Evolutionary conservation across 257 asterid genomes (phyloP), one percentile per base, ranked within the genome.

Genomic region (Schizonepeta tenuifolia): DNA sequence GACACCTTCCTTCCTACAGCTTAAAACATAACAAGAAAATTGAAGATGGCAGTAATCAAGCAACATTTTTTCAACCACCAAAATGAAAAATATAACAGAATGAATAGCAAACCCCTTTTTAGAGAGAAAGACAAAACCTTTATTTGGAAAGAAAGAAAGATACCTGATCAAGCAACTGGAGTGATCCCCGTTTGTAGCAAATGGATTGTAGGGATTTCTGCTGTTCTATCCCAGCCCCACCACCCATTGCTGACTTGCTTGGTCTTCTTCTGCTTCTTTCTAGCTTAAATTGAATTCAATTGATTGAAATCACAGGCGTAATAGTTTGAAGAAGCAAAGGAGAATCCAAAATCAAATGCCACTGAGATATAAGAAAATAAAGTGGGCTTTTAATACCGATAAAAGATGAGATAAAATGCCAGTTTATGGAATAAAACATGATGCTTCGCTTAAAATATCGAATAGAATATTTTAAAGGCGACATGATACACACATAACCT

Each of bases 161-260:
- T 57, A 89, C 98, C 88, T 94, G 98, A 80, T 94, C 98, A 50
- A 94, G 96, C 67, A 94, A 83, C 69, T 80, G 86, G 69, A 94
- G 97, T 21, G 88, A 91, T 46, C 97, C 96, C 62, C 89, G 91
- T 50, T 75, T 81, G 84, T 94, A 94, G 74, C 91, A 31, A 58
- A 94, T 91, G 41, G 97, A 74, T 59, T 69, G 86, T 74, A 94
- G 76, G 41, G 86, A 46, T 31, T 81, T 80, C 28, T 75, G 77
- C 38, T 65, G 79, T 22, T 75, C 82, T 15, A 20, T 77, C 0
- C 70, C 86, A 26, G 53, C 70, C 46, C 67, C 86, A 33, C 58
- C 75, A 43, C 82, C 90, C 94, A 84, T 85, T 50, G 78, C 72
- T 78, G 9, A 41, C 38, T 56, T 40, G 36, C 36, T 31, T 31